These are phyloP conservation scores for Cordyceps militaris DNA, from an alignment of 2,329 filamentous ascomycete species.

Conservation along the genomic window DNA sequence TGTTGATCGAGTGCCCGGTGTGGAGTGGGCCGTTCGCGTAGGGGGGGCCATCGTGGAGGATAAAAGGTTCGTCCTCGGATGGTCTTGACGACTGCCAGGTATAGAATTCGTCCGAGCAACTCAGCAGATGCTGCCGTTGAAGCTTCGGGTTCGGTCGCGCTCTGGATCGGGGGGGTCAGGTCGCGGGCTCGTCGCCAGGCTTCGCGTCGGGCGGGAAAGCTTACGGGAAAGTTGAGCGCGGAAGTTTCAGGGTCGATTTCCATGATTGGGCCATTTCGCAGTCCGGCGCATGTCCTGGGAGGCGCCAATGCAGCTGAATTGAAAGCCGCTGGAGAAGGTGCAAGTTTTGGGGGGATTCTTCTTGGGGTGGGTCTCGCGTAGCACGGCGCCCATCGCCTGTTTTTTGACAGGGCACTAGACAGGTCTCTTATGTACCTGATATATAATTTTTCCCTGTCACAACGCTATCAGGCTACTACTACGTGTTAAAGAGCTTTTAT, in stretches of 20 bases:
- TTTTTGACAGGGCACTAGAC: neutral
- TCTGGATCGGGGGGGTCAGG: conserved; percentile 27
- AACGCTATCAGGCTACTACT: no score
- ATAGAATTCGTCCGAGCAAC: conserved; percentile 84
- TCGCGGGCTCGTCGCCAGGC: neutral
- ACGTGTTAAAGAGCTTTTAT: no score
- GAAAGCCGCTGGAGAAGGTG: neutral
- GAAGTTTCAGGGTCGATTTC: conserved; percentile 68
- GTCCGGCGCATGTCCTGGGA: conserved; percentile 22
- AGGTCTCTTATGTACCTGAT: no score
- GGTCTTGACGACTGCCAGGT: conserved; percentile 66
- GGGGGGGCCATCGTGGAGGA: conserved; percentile 90
- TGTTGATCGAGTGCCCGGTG: conserved; percentile 92
- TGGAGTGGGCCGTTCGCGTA: conserved; percentile 93
- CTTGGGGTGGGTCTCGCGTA: neutral
- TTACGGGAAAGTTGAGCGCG: conserved; percentile 67
- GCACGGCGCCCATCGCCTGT: neutral
- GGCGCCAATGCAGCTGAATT: conserved; percentile 4
- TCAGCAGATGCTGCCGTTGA: conserved; percentile 55
- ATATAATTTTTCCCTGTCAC: no score
- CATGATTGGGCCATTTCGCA: conserved; percentile 51
- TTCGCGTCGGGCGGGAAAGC: conserved; percentile 18
- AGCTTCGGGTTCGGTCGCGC: conserved; percentile 44
- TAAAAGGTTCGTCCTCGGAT: conserved; percentile 55
- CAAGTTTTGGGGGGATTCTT: neutral